A percentile compares a stretch with the other conserved stretches of the same genome.
Conservation (phyloP, 2,329 filamentous ascomycete species). For the Ceratocystis smalleyi region DNA sequence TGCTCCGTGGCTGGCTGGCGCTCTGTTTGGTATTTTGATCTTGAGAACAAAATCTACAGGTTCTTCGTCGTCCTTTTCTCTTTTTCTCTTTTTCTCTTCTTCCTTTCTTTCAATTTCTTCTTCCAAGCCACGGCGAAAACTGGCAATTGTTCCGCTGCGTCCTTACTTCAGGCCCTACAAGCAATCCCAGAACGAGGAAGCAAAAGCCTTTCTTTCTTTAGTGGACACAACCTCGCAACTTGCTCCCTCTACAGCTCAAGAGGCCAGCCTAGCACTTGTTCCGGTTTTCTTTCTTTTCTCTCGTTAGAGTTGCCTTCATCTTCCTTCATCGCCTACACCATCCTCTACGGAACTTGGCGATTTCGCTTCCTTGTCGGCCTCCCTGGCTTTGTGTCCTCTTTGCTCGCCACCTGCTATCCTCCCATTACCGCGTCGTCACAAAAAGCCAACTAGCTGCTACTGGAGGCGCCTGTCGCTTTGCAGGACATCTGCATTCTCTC, state of each 20-base stretch:
- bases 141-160: too few relatives aligned
- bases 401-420: neutral
- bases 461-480: neutral
- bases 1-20: neutral
- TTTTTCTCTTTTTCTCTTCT: slow-evolving; percentile 3
- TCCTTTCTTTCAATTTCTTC: slow-evolving; percentile 1
- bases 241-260: neutral
- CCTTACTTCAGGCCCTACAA: neutral
- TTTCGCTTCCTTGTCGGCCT: neutral
- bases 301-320: neutral
- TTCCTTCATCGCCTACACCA: neutral
- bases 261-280: neutral
- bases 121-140: too few relatives aligned
- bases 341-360: neutral
- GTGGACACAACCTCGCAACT: neutral
- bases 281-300: slow-evolving; percentile 3
- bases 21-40: neutral
- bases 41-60: neutral
- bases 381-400: neutral
- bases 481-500: slow-evolving; percentile 16
- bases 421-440: neutral
- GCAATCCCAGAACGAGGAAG: too few relatives aligned
- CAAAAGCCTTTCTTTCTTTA: neutral
- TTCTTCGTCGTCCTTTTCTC: neutral
- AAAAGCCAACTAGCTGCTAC: neutral